Percentiles rank a stretch among this genome's conserved stretches.
These are phyloP conservation scores for Cytidiella melzeri DNA, from an alignment of 768 basidiomycete genomes.

Conservation along the genomic window DNA sequence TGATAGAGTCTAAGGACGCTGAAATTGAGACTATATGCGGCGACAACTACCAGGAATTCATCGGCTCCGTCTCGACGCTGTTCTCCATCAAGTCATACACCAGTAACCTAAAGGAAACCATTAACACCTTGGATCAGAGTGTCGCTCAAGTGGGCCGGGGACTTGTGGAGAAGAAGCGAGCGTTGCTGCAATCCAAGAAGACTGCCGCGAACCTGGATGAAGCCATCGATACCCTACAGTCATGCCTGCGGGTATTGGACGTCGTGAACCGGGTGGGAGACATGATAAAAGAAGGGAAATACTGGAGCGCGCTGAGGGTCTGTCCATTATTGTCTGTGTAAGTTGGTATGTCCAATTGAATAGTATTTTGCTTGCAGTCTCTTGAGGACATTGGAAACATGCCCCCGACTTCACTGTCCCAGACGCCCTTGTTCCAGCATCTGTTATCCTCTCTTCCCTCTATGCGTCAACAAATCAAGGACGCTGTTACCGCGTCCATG, in stretches of 20 bases:
- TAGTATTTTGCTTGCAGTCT: conserved; percentile 48
- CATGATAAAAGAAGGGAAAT: conserved; percentile 90
- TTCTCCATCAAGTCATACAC: conserved; percentile 96
- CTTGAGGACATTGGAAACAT: conserved; percentile 92
- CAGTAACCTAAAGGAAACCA: conserved; percentile 86
- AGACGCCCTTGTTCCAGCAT: conserved; percentile 91
- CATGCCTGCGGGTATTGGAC: conserved; percentile 87
- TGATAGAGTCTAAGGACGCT: conserved; percentile 89
- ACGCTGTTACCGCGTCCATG: conserved; percentile 89
- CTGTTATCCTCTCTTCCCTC: conserved; percentile 90
- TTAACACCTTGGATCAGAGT: conserved; percentile 80
- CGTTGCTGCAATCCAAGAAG: conserved; percentile 83
- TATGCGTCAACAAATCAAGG: conserved; percentile 81
- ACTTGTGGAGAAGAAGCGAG: conserved; percentile 90
- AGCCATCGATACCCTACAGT: conserved; percentile 92
- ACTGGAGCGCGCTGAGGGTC: conserved; percentile 95
- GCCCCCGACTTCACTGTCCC: conserved; percentile 82
- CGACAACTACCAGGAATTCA: conserved; percentile 97
- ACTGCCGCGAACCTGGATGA: conserved; percentile 94
- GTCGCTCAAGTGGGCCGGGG: conserved; percentile 84
- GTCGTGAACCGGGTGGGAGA: conserved; percentile 87
- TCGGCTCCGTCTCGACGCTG: conserved; percentile 92
- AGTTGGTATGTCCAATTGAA: conserved; percentile 18
- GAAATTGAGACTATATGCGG: conserved; percentile 96
- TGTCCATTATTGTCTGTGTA: conserved; percentile 29